Conservation (phyloP, 2,329 filamentous ascomycete genomes). For the Alternaria gaisen region DNA sequence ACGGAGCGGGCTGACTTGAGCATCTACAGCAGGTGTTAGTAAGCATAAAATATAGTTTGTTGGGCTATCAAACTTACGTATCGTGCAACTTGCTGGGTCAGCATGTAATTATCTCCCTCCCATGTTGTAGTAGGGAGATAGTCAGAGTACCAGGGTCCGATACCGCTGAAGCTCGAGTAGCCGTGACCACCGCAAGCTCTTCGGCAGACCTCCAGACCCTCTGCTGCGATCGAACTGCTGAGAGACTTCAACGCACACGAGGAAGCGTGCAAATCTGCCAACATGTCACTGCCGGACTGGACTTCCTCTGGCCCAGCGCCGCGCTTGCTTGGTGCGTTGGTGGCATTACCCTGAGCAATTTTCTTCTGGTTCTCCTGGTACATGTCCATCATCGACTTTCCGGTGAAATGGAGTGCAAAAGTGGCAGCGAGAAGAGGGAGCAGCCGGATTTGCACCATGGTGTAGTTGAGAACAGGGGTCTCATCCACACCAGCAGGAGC, state of each 20-base stretch:
- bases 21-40: constrained; percentile 55
- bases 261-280: constrained; percentile 79
- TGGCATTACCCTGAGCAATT: constrained; percentile 61
- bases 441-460: constrained; percentile 79
- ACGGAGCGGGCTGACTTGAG: constrained; percentile 78
- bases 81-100: constrained; percentile 79
- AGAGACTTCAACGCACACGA: constrained; percentile 80
- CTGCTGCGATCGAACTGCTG: constrained; percentile 74
- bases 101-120: constrained; percentile 86
- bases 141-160: constrained; percentile 77
- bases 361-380: constrained; percentile 77
- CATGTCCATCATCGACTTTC: constrained; percentile 76
- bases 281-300: constrained; percentile 69
- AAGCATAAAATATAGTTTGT: neutral
- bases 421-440: constrained; percentile 76
- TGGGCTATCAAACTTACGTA: constrained; percentile 60
- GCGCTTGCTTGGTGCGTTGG: constrained; percentile 51
- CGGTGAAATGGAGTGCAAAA: constrained; percentile 82
- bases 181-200: constrained; percentile 81
- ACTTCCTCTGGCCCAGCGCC: constrained; percentile 74
- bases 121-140: constrained; percentile 76
- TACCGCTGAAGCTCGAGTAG: constrained; percentile 78
- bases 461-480: constrained; percentile 81
- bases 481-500: constrained; percentile 68
- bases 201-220: constrained; percentile 78